These are phyloP conservation scores for Ulota crispa DNA, from an alignment of 225 moss, liverwort and hornwort species.

Conservation along the genomic window DNA sequence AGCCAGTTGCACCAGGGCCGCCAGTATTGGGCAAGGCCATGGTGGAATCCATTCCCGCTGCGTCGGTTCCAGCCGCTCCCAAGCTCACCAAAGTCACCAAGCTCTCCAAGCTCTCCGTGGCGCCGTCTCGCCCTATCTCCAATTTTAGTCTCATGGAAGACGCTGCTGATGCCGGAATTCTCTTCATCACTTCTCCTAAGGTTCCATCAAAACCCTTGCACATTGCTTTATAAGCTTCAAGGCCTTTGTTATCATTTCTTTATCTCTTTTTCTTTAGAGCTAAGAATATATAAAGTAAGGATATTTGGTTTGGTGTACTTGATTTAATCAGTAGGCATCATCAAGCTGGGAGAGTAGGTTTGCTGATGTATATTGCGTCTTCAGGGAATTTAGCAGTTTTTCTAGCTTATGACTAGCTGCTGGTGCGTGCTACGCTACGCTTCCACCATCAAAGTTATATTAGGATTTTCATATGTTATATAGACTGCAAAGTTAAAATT, in stretches of 20 bases:
- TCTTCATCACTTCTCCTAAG: constrained; percentile 95
- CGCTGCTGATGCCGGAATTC: constrained; percentile 93
- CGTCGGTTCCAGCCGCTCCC: constrained; percentile 52
- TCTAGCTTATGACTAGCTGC: too few species aligned
- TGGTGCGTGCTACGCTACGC: too few species aligned
- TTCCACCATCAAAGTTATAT: too few species aligned
- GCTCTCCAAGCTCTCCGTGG: constrained; percentile 54
- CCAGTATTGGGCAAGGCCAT: constrained; percentile 74
- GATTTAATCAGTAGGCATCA: not conserved
- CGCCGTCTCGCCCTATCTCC: constrained; percentile 74
- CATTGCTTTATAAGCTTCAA: not conserved
- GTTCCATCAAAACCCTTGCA: constrained; percentile 23
- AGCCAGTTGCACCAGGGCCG: constrained; percentile 57
- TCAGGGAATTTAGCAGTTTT: not conserved
- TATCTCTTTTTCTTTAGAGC: not conserved
- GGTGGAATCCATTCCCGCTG: constrained; percentile 70
- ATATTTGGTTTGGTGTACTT: not conserved
- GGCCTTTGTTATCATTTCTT: not conserved
- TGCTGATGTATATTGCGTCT: not conserved
- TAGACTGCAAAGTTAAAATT: too few species aligned
- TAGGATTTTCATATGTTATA: too few species aligned
- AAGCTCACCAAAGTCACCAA: constrained; percentile 51
- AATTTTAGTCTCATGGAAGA: constrained; percentile 92
- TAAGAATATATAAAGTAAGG: not conserved
- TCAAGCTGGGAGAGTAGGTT: not conserved